phyloP scores from a whole-genome alignment of 2,329 filamentous ascomycete genomes.

The Rutstroemia sp. region DNA sequence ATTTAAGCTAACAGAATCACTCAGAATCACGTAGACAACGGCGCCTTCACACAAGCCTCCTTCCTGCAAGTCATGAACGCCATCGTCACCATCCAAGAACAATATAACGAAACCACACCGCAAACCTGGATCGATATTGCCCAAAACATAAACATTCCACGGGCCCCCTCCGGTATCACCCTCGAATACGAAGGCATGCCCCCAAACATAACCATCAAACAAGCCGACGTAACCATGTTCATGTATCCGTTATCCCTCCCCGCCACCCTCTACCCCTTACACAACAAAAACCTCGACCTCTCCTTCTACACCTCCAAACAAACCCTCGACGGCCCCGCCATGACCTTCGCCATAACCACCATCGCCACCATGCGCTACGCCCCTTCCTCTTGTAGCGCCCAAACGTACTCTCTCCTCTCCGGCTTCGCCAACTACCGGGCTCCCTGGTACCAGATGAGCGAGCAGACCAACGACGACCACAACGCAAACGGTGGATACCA shows the following conservation, averaged over 20 bases:
- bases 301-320: slow-evolving; percentile 13
- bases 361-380: slow-evolving; percentile 61
- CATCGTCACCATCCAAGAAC: slow-evolving; percentile 27
- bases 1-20: neutral
- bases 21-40: slow-evolving; percentile 37
- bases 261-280: neutral
- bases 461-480: slow-evolving; percentile 56
- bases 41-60: slow-evolving; percentile 51
- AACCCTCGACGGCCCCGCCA: slow-evolving; percentile 55
- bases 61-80: slow-evolving; percentile 35
- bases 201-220: slow-evolving; percentile 14
- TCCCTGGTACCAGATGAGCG: slow-evolving; percentile 65
- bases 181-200: slow-evolving; percentile 15
- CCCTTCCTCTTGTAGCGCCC: slow-evolving; percentile 58
- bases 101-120: slow-evolving; percentile 32
- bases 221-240: slow-evolving; percentile 16
- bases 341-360: slow-evolving; percentile 66
- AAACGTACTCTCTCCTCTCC: slow-evolving; percentile 58
- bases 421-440: slow-evolving; percentile 55
- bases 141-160: slow-evolving; percentile 45
- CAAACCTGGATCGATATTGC: slow-evolving; percentile 50
- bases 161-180: slow-evolving; percentile 49
- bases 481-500: slow-evolving; percentile 55
- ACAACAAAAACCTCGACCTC: slow-evolving; percentile 3
- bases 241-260: slow-evolving; percentile 8